Evolutionary conservation across 495 filamentous ascomycete species (phyloP), one percentile per base, ranked within the genome.

Genomic region (Penicillium steckii): DNA sequence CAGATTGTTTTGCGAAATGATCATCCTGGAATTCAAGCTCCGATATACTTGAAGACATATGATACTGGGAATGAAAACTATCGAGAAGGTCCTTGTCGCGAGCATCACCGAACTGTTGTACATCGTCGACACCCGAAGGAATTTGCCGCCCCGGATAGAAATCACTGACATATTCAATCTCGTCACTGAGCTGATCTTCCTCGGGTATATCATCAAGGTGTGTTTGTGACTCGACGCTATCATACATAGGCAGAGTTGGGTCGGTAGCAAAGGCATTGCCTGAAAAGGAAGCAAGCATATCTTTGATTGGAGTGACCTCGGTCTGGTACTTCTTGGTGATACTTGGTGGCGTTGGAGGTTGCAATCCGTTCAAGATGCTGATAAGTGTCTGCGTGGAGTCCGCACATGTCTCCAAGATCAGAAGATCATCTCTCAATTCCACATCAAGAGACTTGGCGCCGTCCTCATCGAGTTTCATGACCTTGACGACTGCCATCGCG

Each of bases 331-430:
- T 93, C 49, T 83, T 78, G 47, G 86, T 84, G 41, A 86, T 86
- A 58, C 81, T 89, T 8, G 91, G 91, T 1, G 90, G 85, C 6
- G 81, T 81, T 3, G 95, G 94, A 19, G 92, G 94, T 9, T 83
- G 83, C 4, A 99, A 78, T 0, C 86, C 91, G 61, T 89, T 90
- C 33, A 94, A 65, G 50, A 94, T 81, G 13, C 78, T 83, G 44
- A 95, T 85, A 3, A 99, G 80, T 1, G 95, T 97, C 60, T 96
- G 91, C 0, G 94, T 97, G 8, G 95, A 97, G 68, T 99, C 95
- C 13, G 95, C 94, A 63, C 95, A 97, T 3, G 91, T 89, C 65
- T 99, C 95, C 13, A 99, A 75, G 19, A 99, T 84, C 23, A 97
- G 76, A 2, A 99, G 76, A 62, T 94, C 88, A 63, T 95, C 89